Base-by-base conservation (phyloP, 805 yeast genomes). In the Starmerella vaccinii region DNA sequence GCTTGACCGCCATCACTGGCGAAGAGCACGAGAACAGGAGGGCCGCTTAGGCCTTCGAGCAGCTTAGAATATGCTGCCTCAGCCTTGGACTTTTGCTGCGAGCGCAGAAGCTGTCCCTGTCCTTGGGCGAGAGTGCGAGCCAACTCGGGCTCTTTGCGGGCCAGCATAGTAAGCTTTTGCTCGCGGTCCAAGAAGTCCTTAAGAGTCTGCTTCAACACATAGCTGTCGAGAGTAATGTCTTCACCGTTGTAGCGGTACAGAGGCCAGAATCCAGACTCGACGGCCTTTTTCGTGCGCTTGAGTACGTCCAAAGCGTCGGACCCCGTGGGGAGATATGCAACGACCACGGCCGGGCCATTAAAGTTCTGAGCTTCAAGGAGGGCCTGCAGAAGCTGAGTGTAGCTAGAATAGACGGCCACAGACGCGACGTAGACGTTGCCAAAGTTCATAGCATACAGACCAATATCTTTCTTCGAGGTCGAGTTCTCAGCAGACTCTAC, bases 201-300 rank as follows among this genome's bases (percentile, higher is more conserved):
- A 56, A 90, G 72, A 59, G 83, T 86, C 59, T 80, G 78, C 65
- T 81, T 81, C 62, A 90, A 78, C 49, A 80, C 80, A 15, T 89
- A 79, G 5, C 97, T 88, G 66, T 90, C 97, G 49, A 90, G 74
- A 60, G 78, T 78, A 75, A 90, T 90, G n/a, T 79, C 76, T 32
- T 71, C 73, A 33, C 70, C 70, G 43, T 72, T 75, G 69, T 76
- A 90, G 64, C 96, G 76, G 71, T 89, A 90, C 55, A 90, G 74
- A 44, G 97, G 97, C 95, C 97, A 88, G 70, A 83, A 82, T n/a
- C 97, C 97, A 30, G 88, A 72, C 61, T 86, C 96, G 42, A 90
- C 95, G 21, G 95, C 90, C 55, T 70, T 71, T 67, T 90, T 90
- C 30, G 97, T 89, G 65, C 85, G 92, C 65, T 84, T 81, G 60